Evolutionary conservation across 2,329 filamentous ascomycete genomes (phyloP).

Genomic region (Fusarium veterinarium): DNA sequence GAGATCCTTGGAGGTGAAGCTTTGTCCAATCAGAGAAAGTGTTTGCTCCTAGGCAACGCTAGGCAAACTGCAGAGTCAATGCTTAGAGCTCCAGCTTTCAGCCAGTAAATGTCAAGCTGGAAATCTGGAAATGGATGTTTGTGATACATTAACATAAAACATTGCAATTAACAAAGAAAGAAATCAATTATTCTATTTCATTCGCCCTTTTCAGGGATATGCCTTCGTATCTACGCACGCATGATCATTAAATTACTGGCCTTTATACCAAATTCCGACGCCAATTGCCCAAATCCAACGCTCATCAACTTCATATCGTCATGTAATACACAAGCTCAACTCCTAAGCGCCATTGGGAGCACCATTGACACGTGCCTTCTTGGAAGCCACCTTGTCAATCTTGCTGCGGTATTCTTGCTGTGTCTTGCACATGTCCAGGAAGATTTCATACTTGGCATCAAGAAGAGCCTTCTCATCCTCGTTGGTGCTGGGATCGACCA

Average conservation of each 20-base stretch:
- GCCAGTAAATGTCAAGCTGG: neutral
- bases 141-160: neutral
- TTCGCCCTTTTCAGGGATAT: constrained; percentile 11
- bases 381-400: constrained; percentile 72
- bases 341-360: constrained; percentile 46
- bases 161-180: neutral
- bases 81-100: constrained; percentile 13
- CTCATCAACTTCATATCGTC: constrained; percentile 15
- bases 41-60: constrained; percentile 32
- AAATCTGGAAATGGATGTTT: neutral
- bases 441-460: constrained; percentile 93
- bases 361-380: constrained; percentile 50
- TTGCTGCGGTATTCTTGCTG: constrained; percentile 85
- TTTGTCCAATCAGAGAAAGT: constrained; percentile 49
- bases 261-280: constrained; percentile 15
- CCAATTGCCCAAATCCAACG: constrained; percentile 21
- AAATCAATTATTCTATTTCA: constrained; percentile 22
- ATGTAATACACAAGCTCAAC: neutral
- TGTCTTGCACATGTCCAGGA: constrained; percentile 88
- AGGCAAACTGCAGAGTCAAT: constrained; percentile 12
- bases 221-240: constrained; percentile 10
- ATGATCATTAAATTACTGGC: constrained; percentile 32
- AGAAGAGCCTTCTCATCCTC: constrained; percentile 81
- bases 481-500: constrained; percentile 80
- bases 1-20: constrained; percentile 44